These are phyloP conservation scores for Mytilinidion resinicola DNA, from an alignment of 495 filamentous ascomycete genomes.

Conservation along the genomic window DNA sequence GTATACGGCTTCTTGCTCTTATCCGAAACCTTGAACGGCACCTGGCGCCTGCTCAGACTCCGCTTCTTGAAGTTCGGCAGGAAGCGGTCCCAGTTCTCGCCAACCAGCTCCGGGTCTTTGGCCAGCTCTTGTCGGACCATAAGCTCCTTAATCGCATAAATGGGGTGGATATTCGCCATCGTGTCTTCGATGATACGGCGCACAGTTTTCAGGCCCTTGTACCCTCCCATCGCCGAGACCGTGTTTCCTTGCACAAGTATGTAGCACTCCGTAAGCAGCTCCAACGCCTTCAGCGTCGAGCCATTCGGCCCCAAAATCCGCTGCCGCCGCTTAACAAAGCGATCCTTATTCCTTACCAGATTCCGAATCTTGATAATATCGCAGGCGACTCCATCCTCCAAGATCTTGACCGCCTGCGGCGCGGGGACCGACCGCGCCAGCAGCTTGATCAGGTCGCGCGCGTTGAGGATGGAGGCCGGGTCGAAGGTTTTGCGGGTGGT, in stretches of 20 bases:
- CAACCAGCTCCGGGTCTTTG: slow-evolving; percentile 80
- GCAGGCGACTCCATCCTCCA: slow-evolving; percentile 82
- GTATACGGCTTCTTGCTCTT: slow-evolving; percentile 94
- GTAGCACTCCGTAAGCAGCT: slow-evolving; percentile 90
- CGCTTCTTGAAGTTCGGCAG: slow-evolving; percentile 97
- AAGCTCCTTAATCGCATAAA: slow-evolving; percentile 94
- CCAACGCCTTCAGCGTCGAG: slow-evolving; percentile 84
- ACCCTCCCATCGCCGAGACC: slow-evolving; percentile 82
- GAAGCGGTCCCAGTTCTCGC: slow-evolving; percentile 93
- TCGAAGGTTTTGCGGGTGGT: slow-evolving; percentile 94
- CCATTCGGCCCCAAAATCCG: slow-evolving; percentile 81
- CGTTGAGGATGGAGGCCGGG: slow-evolving; percentile 89
- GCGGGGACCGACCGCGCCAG: slow-evolving; percentile 88
- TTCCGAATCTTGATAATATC: slow-evolving; percentile 94
- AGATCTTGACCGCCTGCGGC: slow-evolving; percentile 85
- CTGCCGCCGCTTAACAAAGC: slow-evolving; percentile 93
- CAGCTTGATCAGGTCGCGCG: slow-evolving; percentile 88
- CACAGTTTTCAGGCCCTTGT: slow-evolving; percentile 89
- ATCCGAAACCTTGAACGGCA: slow-evolving; percentile 81
- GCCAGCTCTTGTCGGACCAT: slow-evolving; percentile 99
- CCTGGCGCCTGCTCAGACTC: slow-evolving; percentile 74
- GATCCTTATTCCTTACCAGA: slow-evolving; percentile 88
- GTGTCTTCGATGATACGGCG: slow-evolving; percentile 87
- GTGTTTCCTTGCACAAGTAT: slow-evolving; percentile 98
- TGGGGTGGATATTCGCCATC: slow-evolving; percentile 91